Conservation (phyloP, 331 rosid species). For the Phaseolus coccineus region DNA sequence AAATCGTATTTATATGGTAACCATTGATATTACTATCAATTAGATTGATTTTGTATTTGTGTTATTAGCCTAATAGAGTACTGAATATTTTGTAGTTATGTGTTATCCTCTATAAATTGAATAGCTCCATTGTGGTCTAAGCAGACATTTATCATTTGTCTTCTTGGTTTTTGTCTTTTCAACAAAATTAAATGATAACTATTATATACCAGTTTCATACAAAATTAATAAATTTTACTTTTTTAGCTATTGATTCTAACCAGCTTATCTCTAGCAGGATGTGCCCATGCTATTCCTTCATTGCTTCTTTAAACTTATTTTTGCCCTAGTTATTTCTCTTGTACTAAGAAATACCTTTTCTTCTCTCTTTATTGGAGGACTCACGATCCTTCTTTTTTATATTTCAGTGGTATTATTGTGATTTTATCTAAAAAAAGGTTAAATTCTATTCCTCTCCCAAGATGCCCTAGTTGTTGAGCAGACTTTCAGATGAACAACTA, state of each 20-base stretch:
- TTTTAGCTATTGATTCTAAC: neutral
- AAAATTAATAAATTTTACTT: neutral
- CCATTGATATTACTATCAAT: too few relatives aligned
- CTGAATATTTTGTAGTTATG: too few relatives aligned
- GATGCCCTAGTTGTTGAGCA: neutral
- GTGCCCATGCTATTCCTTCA: neutral
- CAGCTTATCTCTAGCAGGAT: constrained; percentile 15
- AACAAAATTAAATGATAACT: neutral
- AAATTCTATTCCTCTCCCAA: neutral
- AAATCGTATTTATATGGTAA: too few relatives aligned
- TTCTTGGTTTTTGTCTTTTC: too few relatives aligned
- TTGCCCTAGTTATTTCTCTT: neutral
- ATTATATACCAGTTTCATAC: neutral
- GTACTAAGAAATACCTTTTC: neutral
- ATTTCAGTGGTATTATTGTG: neutral
- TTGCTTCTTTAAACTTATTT: constrained; percentile 18
- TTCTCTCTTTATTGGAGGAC: neutral
- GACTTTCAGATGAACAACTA: neutral
- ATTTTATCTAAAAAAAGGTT: neutral
- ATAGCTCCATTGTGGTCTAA: too few relatives aligned
- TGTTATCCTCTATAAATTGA: too few relatives aligned
- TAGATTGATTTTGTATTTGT: too few relatives aligned
- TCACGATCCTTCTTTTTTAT: neutral
- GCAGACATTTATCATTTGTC: too few relatives aligned
- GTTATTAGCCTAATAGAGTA: too few relatives aligned